phyloP scores from a whole-genome alignment of 2,329 filamentous ascomycete species.

The Hawksworthiomyces lignivorus region DNA sequence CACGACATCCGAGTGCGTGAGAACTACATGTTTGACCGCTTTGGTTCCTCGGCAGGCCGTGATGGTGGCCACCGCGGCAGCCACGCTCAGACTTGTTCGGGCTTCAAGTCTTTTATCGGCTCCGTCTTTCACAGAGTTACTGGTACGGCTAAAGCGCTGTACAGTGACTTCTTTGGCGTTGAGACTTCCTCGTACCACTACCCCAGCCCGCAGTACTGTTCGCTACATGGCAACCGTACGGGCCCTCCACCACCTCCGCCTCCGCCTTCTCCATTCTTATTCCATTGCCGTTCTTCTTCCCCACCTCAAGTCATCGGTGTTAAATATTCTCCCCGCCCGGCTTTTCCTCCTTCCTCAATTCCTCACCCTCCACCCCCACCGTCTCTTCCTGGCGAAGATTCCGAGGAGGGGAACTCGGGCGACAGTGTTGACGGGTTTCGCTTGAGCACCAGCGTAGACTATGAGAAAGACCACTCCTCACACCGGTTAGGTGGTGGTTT shows the following conservation, averaged over 20 bases:
- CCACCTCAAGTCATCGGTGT: no score
- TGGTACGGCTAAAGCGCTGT: constrained; percentile 26
- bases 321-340: no score
- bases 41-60: constrained; percentile 3
- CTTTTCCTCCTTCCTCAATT: no score
- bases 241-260: constrained; percentile 4
- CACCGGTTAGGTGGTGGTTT: neutral
- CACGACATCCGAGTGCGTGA: constrained; percentile 13
- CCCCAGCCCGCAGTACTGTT: constrained; percentile 1
- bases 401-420: neutral
- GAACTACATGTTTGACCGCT: constrained; percentile 11
- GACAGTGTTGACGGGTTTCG: no score
- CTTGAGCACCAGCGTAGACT: neutral
- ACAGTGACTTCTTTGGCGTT: constrained; percentile 19
- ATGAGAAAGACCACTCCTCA: neutral
- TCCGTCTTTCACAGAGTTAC: constrained; percentile 32
- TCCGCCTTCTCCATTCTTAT: constrained; percentile 13
- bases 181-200: constrained; percentile 11
- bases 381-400: neutral
- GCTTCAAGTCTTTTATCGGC: constrained; percentile 34
- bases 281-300: constrained; percentile 15
- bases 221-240: neutral
- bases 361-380: neutral
- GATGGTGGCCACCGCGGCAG: neutral
- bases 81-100: constrained; percentile 16